Percentiles rank a stretch among this genome's conserved stretches.
Conservation (phyloP, 345 rosid genomes). For the Microthlaspi erraticum region DNA sequence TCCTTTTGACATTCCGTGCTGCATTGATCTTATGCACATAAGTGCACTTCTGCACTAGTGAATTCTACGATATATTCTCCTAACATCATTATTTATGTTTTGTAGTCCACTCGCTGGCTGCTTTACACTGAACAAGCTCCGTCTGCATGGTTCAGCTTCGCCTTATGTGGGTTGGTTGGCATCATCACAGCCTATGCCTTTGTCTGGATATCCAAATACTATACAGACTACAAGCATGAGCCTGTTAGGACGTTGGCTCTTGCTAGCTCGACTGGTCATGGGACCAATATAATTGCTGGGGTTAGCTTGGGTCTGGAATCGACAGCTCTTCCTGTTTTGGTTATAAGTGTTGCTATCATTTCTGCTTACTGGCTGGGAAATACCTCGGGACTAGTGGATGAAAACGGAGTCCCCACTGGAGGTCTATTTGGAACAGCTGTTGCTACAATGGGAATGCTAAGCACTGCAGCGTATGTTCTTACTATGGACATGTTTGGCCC, state of each 20-base stretch:
- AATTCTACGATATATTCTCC: slow-evolving; percentile 21
- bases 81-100: slow-evolving; percentile 42
- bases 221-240: slow-evolving; percentile 97
- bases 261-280: slow-evolving; percentile 97
- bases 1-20: not conserved
- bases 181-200: slow-evolving; percentile 91
- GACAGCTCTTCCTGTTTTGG: slow-evolving; percentile 96
- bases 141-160: slow-evolving; percentile 95
- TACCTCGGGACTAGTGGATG: slow-evolving; percentile 93
- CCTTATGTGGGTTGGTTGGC: slow-evolving; percentile 95
- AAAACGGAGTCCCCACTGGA: slow-evolving; percentile 80
- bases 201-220: slow-evolving; percentile 95
- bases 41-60: not conserved
- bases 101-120: slow-evolving; percentile 97
- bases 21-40: not conserved
- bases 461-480: slow-evolving; percentile 97
- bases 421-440: slow-evolving; percentile 99
- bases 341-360: slow-evolving; percentile 78
- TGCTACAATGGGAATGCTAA: slow-evolving; percentile 99
- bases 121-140: slow-evolving; percentile 98
- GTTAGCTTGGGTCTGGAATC: slow-evolving; percentile 99
- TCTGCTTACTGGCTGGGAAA: slow-evolving; percentile 95
- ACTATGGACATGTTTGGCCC: slow-evolving; percentile 99
- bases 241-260: slow-evolving; percentile 95
- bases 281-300: slow-evolving; percentile 98